Percentiles rank a stretch among this genome's conserved stretches.
Conservation (phyloP, 1,284 basidiomycete species). For the Naganishia albida region DNA sequence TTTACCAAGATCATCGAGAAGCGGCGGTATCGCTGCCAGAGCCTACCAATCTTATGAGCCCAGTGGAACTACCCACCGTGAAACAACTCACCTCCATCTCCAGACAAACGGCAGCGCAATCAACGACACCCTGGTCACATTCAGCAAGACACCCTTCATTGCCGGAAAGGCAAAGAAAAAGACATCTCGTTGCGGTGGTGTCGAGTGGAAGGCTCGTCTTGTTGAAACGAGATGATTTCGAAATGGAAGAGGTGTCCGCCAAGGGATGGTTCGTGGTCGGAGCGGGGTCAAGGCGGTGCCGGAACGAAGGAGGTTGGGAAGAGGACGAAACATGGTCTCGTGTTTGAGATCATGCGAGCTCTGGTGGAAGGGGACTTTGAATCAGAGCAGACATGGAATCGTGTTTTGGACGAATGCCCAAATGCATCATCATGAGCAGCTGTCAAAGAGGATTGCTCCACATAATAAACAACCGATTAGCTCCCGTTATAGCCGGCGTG, state of each 20-base stretch:
- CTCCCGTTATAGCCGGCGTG: neutral
- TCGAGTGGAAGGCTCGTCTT: constrained; percentile 45
- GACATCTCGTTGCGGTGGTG: constrained; percentile 50
- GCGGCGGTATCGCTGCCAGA: constrained; percentile 54
- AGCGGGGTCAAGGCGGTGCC: constrained; percentile 9
- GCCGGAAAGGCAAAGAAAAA: constrained; percentile 58
- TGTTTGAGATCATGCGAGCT: neutral
- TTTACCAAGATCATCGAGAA: constrained; percentile 54
- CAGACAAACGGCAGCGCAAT: constrained; percentile 58
- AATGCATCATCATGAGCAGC: too few relatives aligned
- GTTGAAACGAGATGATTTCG: neutral
- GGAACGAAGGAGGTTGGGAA: constrained; percentile 5
- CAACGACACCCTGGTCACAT: constrained; percentile 54
- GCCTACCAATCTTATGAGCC: constrained; percentile 35
- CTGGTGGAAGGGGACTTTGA: neutral
- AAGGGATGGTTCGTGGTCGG: neutral
- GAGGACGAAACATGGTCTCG: constrained; percentile 10
- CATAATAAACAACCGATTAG: constrained; percentile 27
- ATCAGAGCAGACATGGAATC: neutral
- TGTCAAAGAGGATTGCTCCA: neutral
- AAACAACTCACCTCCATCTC: constrained; percentile 51
- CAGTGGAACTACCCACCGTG: neutral
- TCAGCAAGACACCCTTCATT: constrained; percentile 53
- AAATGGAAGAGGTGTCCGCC: neutral
- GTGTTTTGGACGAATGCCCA: neutral